A percentile compares a stretch with the other conserved stretches of the same genome.
Evolutionary conservation across 495 filamentous ascomycete species (phyloP).

Genomic region (Aspergillus conjunctus): DNA sequence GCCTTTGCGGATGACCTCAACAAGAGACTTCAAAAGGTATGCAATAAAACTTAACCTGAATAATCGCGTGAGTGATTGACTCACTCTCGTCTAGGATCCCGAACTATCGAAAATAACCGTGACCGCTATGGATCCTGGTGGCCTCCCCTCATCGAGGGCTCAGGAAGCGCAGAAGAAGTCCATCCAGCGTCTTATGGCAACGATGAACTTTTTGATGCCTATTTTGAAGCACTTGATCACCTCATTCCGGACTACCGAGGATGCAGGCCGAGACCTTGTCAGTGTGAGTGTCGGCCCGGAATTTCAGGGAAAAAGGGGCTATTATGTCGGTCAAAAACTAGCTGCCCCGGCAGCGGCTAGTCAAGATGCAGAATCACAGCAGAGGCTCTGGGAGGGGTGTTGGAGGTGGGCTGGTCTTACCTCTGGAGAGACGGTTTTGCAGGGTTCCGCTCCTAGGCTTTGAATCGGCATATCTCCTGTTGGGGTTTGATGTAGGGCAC

Average conservation of each 20-base stretch:
- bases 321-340: conserved; percentile 22
- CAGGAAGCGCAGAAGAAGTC: conserved; percentile 24
- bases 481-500: no score
- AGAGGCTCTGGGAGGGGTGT: conserved; percentile 27
- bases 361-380: conserved; percentile 12
- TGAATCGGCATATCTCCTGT: no score
- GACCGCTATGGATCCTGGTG: conserved; percentile 32
- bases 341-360: conserved; percentile 15
- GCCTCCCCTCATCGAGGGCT: conserved; percentile 25
- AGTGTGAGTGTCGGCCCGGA: conserved; percentile 23
- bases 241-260: conserved; percentile 21
- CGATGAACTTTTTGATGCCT: conserved; percentile 27
- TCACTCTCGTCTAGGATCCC: conserved; percentile 16
- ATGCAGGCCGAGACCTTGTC: conserved; percentile 28
- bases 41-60: background rate
- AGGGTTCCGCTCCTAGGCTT: background rate
- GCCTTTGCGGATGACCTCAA: conserved; percentile 49
- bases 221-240: conserved; percentile 37
- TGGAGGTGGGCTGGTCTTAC: conserved; percentile 28
- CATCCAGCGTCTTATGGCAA: conserved; percentile 13
- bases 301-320: conserved; percentile 24
- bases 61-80: background rate
- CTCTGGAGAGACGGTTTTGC: conserved; percentile 21
- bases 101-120: conserved; percentile 25
- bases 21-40: conserved; percentile 35